Conservation (phyloP, 768 basidiomycete species). For the Suillus ampliporus region DNA sequence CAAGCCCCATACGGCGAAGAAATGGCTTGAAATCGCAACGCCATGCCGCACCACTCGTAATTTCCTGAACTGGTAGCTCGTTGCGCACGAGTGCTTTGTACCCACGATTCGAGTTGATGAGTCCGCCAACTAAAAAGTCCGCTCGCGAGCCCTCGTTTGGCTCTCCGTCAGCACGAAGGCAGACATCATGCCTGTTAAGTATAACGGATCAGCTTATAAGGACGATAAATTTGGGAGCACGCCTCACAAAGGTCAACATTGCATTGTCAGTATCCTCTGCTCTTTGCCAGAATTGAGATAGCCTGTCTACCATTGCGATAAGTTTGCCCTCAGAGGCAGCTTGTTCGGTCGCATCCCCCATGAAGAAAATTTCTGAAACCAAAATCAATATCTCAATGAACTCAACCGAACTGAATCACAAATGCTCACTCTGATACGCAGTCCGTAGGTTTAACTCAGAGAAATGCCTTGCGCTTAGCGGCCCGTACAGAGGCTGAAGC, state of each 20-base stretch:
- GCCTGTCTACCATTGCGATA: slow-evolving; percentile 54
- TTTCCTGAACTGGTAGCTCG: slow-evolving; percentile 45
- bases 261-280: slow-evolving; percentile 53
- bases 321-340: slow-evolving; percentile 40
- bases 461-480: slow-evolving; percentile 50
- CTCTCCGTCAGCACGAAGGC: slow-evolving; percentile 58
- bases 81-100: slow-evolving; percentile 58
- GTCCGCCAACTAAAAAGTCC: slow-evolving; percentile 62
- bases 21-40: slow-evolving; percentile 53
- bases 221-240: slow-evolving; percentile 5
- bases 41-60: slow-evolving; percentile 56
- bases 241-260: slow-evolving; percentile 65
- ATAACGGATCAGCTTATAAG: slow-evolving; percentile 5
- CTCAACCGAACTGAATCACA: slow-evolving; percentile 21
- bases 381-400: slow-evolving; percentile 20
- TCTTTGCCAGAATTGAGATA: slow-evolving; percentile 64
- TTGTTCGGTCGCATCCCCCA: slow-evolving; percentile 35
- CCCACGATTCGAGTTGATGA: slow-evolving; percentile 56
- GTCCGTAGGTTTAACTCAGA: slow-evolving; percentile 53
- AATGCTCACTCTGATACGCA: slow-evolving; percentile 59
- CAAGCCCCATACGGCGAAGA: slow-evolving; percentile 48
- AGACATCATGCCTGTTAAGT: slow-evolving; percentile 61
- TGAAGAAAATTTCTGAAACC: slow-evolving; percentile 46
- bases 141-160: slow-evolving; percentile 49
- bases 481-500: slow-evolving; percentile 45